Evolutionary conservation across 768 basidiomycete species (phyloP).

Genomic region (Pleurotus citrinopileatus): DNA sequence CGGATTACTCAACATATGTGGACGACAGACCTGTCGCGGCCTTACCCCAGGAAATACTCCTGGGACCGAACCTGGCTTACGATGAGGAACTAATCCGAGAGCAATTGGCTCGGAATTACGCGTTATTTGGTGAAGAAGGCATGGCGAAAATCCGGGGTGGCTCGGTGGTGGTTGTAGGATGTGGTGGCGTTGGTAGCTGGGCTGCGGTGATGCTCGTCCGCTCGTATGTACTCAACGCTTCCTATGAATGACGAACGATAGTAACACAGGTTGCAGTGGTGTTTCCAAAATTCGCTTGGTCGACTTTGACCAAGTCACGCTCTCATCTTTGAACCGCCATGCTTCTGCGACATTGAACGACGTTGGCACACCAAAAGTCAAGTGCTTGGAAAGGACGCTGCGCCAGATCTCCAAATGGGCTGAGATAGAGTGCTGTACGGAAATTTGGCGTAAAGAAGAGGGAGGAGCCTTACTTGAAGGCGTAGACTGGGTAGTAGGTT

Average conservation of each 20-base stretch:
- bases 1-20: background rate
- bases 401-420: conserved; percentile 82
- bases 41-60: background rate
- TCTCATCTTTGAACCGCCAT: conserved; percentile 93
- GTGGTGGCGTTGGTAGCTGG: conserved; percentile 97
- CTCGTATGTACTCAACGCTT: conserved; percentile 57
- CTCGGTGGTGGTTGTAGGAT: conserved; percentile 86
- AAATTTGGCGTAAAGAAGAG: conserved; percentile 84
- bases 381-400: conserved; percentile 65
- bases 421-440: conserved; percentile 78
- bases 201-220: conserved; percentile 90
- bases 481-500: conserved; percentile 93
- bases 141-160: conserved; percentile 76
- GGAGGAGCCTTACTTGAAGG: conserved; percentile 73
- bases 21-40: background rate
- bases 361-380: conserved; percentile 92
- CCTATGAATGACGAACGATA: background rate
- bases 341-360: conserved; percentile 86
- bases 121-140: conserved; percentile 88
- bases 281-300: conserved; percentile 76
- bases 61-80: conserved; percentile 30
- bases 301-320: conserved; percentile 95
- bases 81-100: conserved; percentile 84
- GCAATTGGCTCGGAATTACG: conserved; percentile 90
- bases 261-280: conserved; percentile 42